phyloP scores from a whole-genome alignment of 2,329 filamentous ascomycete species.

The Arthrobotrys megalospora region DNA sequence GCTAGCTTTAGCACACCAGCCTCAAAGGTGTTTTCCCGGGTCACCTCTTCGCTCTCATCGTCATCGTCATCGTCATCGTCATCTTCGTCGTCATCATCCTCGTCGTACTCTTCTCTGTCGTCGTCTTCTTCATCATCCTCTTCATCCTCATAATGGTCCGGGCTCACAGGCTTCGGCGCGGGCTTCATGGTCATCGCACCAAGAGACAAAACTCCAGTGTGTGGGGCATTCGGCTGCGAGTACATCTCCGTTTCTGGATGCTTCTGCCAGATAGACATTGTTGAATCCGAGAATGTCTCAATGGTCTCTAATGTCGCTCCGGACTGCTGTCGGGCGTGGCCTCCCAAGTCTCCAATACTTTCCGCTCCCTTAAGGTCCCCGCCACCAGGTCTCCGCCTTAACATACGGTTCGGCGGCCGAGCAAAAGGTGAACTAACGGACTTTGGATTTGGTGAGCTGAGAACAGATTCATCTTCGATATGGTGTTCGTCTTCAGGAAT shows the following conservation, averaged over 20 bases:
- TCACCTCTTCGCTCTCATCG: conserved; percentile 41
- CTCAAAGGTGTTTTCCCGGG: conserved; percentile 79
- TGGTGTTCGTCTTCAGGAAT: conserved; percentile 46
- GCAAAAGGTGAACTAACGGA: conserved; percentile 50
- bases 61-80: conserved; percentile 68
- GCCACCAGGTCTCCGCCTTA: conserved; percentile 78
- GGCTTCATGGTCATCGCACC: conserved; percentile 64
- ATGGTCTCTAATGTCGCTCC: conserved; percentile 62
- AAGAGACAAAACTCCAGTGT: conserved; percentile 63
- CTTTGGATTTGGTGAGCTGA: conserved; percentile 43
- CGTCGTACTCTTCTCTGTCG: conserved; percentile 20
- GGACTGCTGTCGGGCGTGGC: conserved; percentile 65
- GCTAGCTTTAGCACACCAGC: conserved; percentile 88
- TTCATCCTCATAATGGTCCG: conserved; percentile 35
- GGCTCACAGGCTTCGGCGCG: conserved; percentile 40
- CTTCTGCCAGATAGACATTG: conserved; percentile 61
- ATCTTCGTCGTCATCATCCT: conserved; percentile 63
- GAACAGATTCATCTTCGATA: conserved; percentile 43
- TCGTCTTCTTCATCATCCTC: conserved; percentile 33
- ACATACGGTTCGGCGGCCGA: conserved; percentile 69
- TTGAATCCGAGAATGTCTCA: conserved; percentile 57
- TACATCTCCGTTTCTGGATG: conserved; percentile 60
- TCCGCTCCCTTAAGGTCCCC: conserved; percentile 80
- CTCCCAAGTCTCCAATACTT: conserved; percentile 76
- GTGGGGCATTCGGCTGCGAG: conserved; percentile 49